Evolutionary conservation across 257 asterid species (phyloP).

Genomic region (Anisodus acutangulus): DNA sequence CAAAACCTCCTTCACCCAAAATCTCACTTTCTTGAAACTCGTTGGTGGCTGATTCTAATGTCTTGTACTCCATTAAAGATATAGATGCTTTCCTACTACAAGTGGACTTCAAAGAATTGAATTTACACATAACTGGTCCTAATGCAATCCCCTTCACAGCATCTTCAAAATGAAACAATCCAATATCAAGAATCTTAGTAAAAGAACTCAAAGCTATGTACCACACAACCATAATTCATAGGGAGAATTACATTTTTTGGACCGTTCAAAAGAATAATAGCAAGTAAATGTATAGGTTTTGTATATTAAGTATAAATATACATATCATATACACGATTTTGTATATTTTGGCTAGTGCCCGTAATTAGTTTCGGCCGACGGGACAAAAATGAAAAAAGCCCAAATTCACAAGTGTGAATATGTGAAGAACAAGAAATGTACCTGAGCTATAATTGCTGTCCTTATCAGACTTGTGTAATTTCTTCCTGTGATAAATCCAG

Average conservation of each 20-base stretch:
- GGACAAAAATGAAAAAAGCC: too few relatives aligned
- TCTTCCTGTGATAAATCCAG: constrained; percentile 50
- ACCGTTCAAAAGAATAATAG: too few relatives aligned
- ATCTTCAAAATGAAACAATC: constrained; percentile 28
- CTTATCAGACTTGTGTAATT: constrained; percentile 35
- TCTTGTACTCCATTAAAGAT: constrained; percentile 56
- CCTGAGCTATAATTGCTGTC: constrained; percentile 39
- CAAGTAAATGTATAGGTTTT: too few relatives aligned
- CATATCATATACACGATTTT: too few relatives aligned
- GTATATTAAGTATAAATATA: too few relatives aligned
- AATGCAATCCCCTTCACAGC: constrained; percentile 41
- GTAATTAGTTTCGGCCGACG: too few relatives aligned
- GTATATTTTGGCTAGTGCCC: too few relatives aligned
- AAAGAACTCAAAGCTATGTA: neutral
- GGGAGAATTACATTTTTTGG: too few relatives aligned
- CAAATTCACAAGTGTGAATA: neutral
- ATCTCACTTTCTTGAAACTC: constrained; percentile 53
- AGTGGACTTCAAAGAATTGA: constrained; percentile 38
- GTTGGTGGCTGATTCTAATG: constrained; percentile 62
- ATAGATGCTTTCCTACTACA: constrained; percentile 35
- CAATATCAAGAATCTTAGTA: neutral
- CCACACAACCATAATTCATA: neutral
- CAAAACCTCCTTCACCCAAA: constrained; percentile 75
- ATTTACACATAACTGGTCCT: constrained; percentile 37
- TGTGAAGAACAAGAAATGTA: constrained; percentile 18